A percentile compares a stretch with the other conserved stretches of the same genome.
Evolutionary conservation across 2,329 filamentous ascomycete genomes (phyloP).

Genomic region (Claviceps maximensis): DNA sequence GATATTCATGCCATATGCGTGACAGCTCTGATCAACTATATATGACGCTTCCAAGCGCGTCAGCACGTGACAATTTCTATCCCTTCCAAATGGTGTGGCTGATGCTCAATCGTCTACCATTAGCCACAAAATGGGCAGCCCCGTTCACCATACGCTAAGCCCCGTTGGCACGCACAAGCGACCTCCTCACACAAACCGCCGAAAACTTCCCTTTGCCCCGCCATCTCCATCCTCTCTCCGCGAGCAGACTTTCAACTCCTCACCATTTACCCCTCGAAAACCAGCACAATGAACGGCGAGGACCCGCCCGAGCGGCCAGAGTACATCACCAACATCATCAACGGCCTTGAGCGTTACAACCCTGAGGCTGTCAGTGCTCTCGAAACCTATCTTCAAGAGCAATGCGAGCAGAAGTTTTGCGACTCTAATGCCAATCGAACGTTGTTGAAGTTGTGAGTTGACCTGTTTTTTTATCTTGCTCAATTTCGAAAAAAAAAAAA

Average conservation of each 20-base stretch:
- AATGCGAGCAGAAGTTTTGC: constrained; percentile 89
- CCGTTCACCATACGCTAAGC: constrained; percentile 19
- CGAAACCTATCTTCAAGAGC: constrained; percentile 85
- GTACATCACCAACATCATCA: constrained; percentile 85
- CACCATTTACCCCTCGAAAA: constrained; percentile 11
- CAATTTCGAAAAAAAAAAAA: neutral
- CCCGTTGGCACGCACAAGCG: constrained; percentile 25
- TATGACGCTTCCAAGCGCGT: constrained; percentile 21
- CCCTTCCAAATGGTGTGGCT: neutral
- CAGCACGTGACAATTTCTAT: constrained; percentile 19
- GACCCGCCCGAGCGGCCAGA: constrained; percentile 85
- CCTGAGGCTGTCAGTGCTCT: constrained; percentile 88
- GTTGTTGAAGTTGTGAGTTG: constrained; percentile 85
- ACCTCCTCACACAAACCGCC: constrained; percentile 25
- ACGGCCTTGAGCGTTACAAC: constrained; percentile 96
- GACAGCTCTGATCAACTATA: constrained; percentile 4
- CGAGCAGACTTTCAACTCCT: constrained; percentile 11
- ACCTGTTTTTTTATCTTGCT: neutral
- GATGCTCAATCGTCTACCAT: neutral
- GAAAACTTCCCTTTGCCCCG: constrained; percentile 31
- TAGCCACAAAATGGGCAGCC: constrained; percentile 12
- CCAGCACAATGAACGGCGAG: constrained; percentile 54
- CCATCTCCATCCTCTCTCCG: constrained; percentile 23
- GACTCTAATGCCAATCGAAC: constrained; percentile 97
- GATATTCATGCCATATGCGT: neutral